phyloP scores from a whole-genome alignment of 345 rosid genomes.

The Adansonia digitata region DNA sequence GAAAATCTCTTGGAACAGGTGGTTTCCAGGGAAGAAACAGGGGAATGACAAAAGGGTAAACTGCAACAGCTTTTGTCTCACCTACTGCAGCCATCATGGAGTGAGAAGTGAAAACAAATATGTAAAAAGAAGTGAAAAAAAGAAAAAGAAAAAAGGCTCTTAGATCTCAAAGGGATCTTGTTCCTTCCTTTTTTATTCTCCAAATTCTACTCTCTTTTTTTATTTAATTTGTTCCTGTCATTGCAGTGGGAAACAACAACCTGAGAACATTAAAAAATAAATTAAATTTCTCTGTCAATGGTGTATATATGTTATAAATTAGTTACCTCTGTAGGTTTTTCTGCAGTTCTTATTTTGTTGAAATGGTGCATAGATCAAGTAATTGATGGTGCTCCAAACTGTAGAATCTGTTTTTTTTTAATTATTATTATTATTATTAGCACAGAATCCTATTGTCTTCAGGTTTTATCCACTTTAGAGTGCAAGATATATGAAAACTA shows the following conservation, averaged over 20 bases:
- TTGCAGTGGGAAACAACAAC: constrained; percentile 50
- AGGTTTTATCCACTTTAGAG: neutral
- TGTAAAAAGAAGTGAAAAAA: constrained; percentile 13
- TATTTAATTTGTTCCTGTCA: constrained; percentile 36
- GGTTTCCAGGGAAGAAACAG: constrained; percentile 38
- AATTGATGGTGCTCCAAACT: neutral
- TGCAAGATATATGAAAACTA: neutral
- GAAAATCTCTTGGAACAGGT: constrained; percentile 28
- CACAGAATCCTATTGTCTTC: neutral
- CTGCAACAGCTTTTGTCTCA: constrained; percentile 21
- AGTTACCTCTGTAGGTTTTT: neutral
- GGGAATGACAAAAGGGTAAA: constrained; percentile 32
- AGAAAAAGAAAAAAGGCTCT: constrained; percentile 8
- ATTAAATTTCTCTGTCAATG: constrained; percentile 8
- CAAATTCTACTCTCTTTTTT: constrained; percentile 18
- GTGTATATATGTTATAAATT: too few relatives aligned
- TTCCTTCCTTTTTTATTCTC: constrained; percentile 12
- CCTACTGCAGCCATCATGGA: constrained; percentile 21
- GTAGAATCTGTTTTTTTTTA: constrained; percentile 8
- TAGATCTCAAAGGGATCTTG: constrained; percentile 33
- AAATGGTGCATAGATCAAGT: neutral
- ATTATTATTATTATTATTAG: too few relatives aligned
- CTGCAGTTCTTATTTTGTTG: constrained; percentile 2
- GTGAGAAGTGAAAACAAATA: constrained; percentile 15
- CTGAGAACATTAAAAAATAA: constrained; percentile 18